phyloP scores from a whole-genome alignment of 2,329 filamentous ascomycete genomes.

The Lachnellula suecica region DNA sequence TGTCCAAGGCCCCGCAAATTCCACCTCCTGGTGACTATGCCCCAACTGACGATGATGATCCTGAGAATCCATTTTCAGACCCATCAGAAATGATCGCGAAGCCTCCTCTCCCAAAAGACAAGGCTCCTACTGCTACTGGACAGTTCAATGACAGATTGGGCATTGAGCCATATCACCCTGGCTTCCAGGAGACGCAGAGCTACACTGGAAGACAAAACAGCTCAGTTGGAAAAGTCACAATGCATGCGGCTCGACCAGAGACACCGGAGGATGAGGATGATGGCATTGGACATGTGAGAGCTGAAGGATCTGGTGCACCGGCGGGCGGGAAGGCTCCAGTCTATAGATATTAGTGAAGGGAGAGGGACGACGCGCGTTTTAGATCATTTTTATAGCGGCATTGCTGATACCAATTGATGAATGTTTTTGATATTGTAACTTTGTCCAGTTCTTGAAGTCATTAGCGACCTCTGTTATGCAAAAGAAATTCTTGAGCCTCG shows the following conservation, averaged over 20 bases:
- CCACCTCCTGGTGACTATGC: constrained; percentile 29
- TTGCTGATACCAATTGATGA: background rate
- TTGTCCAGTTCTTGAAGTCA: too few relatives aligned
- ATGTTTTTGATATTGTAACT: too few relatives aligned
- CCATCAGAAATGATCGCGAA: constrained; percentile 13
- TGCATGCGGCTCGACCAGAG: constrained; percentile 27
- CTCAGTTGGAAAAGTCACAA: constrained; percentile 20
- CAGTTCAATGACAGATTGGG: constrained; percentile 31
- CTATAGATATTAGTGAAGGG: constrained; percentile 25
- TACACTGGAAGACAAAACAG: constrained; percentile 29
- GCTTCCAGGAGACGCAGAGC: constrained; percentile 29
- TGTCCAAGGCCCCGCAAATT: constrained; percentile 19
- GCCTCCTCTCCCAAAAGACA: constrained; percentile 27
- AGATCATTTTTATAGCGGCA: background rate
- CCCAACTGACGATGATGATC: constrained; percentile 24
- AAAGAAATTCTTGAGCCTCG: too few relatives aligned
- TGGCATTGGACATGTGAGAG: constrained; percentile 14
- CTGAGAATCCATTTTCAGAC: constrained; percentile 31
- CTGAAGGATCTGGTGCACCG: constrained; percentile 13
- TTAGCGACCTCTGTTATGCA: too few relatives aligned
- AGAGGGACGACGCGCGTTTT: background rate
- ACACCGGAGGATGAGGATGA: constrained; percentile 14
- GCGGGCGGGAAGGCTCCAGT: constrained; percentile 22
- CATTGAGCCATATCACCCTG: constrained; percentile 35
- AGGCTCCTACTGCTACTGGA: constrained; percentile 16